Evolutionary conservation across 179 eudicot genomes (phyloP), one percentile per base, ranked within the genome.

Genomic region (Drosera spatulata): DNA sequence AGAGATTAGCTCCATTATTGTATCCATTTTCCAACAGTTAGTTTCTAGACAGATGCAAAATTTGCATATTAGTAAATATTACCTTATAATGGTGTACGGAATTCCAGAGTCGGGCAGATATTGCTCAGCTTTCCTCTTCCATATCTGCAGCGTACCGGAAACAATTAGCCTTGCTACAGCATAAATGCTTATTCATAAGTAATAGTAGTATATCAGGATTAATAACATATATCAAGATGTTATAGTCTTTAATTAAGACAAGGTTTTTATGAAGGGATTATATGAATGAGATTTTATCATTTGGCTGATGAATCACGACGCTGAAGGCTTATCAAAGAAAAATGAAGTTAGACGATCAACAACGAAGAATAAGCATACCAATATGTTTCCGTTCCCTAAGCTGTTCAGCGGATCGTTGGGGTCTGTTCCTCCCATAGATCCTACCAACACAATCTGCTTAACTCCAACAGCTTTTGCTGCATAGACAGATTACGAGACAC

Each of bases 111-210:
- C 94, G 57, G 85, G 85, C 70, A 91, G 71, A 73, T 91, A 91
- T 65, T 88, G 94, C 64, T 91, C 96, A 50, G 96, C 96, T 75
- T 91, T 88, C 72, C 96, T 79, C 84, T 91, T 91, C 97, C 96
- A 91, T 11, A 88, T 62, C 96, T 85, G 80, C 53, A 64, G 58
- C 14, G 69, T 52, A 14, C 22, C 1, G 10, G 11, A 62, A 62
- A 49, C 4, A 41, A 3, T 4, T 42, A 22, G 33, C 33, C 33
- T 22, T 22, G 33, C 33, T 22, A 22, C 15, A 62, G 13, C 22
- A 50, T 39, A 39, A 12, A 11, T 49, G 11, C 44, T 38, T 10
- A 7, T 22, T 22, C 33, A 22, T 22, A 22, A 22, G 33, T 22
- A 22, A 22, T 1, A 22, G 33, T 22, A 22, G 33, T 22, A 22